These are phyloP conservation scores for Arbutus unedo DNA, from an alignment of 148 eudicot genomes.

Conservation along the genomic window DNA sequence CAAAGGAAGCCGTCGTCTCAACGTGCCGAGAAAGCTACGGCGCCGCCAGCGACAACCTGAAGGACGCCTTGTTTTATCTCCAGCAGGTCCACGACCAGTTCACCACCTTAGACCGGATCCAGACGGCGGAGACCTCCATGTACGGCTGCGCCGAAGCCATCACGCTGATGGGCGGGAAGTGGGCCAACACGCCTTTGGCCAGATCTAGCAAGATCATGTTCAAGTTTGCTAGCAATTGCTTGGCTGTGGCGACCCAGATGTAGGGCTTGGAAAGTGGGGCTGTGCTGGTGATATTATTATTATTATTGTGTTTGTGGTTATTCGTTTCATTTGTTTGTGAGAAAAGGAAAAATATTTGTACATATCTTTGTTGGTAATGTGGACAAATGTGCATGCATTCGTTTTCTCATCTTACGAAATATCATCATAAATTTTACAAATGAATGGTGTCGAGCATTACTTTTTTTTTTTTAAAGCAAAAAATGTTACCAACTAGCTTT, in stretches of 20 bases:
- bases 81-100: neutral
- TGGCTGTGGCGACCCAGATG: constrained; percentile 5
- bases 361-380: neutral
- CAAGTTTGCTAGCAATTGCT: neutral
- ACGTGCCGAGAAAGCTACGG: neutral
- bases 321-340: neutral
- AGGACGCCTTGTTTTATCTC: neutral
- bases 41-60: neutral
- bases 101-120: constrained; percentile 5
- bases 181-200: neutral
- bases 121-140: neutral
- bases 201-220: neutral
- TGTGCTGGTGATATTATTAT: too few species aligned
- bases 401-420: too few species aligned
- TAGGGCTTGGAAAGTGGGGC: neutral
- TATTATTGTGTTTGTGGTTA: neutral
- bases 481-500: too few species aligned
- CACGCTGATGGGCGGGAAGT: constrained; percentile 8
- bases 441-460: too few species aligned
- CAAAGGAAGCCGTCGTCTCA: neutral
- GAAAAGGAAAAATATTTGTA: neutral
- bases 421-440: too few species aligned
- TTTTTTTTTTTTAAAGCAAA: too few species aligned
- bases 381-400: neutral
- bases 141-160: neutral